Evolutionary conservation across 495 filamentous ascomycete genomes (phyloP).

Genomic region (Rostrohypoxylon terebratum): DNA sequence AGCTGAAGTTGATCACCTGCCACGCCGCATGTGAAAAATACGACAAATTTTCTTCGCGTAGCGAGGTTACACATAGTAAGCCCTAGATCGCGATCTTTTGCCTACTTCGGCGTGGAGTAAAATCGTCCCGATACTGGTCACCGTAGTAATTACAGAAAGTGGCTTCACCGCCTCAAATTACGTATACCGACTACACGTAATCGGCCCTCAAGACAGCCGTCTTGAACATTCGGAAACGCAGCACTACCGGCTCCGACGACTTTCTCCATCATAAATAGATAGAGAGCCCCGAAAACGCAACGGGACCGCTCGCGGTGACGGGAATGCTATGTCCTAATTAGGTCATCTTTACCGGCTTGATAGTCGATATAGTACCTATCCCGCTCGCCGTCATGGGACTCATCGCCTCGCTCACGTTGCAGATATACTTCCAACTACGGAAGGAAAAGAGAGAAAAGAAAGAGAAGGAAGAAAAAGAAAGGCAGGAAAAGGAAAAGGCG

Average conservation of each 20-base stretch:
- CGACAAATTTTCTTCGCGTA: neutral
- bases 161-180: neutral
- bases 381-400: neutral
- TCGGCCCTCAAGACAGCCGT: neutral
- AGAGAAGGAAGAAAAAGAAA: neutral
- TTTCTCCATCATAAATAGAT: neutral
- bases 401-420: neutral
- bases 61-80: neutral
- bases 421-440: neutral
- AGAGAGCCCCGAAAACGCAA: neutral
- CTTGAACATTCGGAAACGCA: neutral
- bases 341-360: neutral
- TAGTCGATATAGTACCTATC: neutral
- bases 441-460: neutral
- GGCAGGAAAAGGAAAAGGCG: neutral
- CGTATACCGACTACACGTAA: neutral
- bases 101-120: neutral
- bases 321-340: neutral
- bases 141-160: neutral
- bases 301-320: neutral
- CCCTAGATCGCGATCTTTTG: neutral
- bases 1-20: neutral
- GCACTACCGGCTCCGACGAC: neutral
- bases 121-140: neutral
- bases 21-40: slow-evolving; percentile 1